phyloP scores from a whole-genome alignment of 2,329 filamentous ascomycete genomes.

The Ophiostoma piceae region DNA sequence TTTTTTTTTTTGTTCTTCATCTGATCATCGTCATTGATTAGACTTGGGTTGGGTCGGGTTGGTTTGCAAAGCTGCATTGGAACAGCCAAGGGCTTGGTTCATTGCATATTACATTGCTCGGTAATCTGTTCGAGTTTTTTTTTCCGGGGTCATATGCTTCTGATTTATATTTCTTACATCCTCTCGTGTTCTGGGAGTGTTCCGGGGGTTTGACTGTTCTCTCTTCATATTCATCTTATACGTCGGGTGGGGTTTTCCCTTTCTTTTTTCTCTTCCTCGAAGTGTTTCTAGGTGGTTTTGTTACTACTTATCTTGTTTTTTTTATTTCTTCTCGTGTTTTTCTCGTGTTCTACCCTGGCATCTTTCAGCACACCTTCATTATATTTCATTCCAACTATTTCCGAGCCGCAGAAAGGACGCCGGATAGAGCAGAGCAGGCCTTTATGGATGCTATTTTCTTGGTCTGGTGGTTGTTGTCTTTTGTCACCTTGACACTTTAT shows the following conservation, averaged over 20 bases:
- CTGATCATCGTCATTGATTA: neutral
- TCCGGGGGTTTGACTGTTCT: neutral
- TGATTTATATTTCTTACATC: neutral
- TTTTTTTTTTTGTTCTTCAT: conserved; percentile 9
- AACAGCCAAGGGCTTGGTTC: conserved; percentile 12
- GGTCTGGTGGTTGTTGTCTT: conserved; percentile 2
- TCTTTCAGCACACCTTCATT: neutral
- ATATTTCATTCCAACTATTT: neutral
- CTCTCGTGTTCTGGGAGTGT: conserved; percentile 7
- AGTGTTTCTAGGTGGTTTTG: neutral
- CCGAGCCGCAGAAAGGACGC: neutral
- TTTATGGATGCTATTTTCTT: neutral
- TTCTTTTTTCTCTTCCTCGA: neutral
- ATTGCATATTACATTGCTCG: conserved; percentile 3
- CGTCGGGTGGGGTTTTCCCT: conserved; percentile 10
- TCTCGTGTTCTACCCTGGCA: neutral
- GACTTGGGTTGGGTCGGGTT: conserved; percentile 14
- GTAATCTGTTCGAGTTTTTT: neutral
- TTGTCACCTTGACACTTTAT: neutral
- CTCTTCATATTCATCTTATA: neutral
- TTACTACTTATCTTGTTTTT: neutral
- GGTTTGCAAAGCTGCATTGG: conserved; percentile 22
- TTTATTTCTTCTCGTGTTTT: neutral
- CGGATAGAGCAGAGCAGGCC: neutral
- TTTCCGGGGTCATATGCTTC: conserved; percentile 5